Evolutionary conservation across 2,329 filamentous ascomycete genomes (phyloP).

Genomic region (Fusarium temperatum): DNA sequence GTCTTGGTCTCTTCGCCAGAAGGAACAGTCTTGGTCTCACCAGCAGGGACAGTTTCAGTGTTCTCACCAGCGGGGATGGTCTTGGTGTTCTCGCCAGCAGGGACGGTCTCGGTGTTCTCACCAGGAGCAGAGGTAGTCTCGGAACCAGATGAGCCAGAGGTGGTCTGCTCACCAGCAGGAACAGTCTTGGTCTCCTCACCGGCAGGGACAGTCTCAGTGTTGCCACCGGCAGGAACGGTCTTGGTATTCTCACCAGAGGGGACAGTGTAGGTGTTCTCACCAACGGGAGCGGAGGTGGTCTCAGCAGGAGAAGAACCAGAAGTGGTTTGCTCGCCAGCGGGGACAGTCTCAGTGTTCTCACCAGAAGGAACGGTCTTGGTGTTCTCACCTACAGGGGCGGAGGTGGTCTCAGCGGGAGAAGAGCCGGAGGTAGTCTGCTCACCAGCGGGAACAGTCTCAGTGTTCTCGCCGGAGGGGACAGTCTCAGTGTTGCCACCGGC

Average conservation of each 20-base stretch:
- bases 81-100: constrained; percentile 11
- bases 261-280: constrained; percentile 7
- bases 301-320: constrained; percentile 57
- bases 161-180: constrained; percentile 18
- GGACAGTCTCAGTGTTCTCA: constrained; percentile 13
- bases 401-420: constrained; percentile 59
- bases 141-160: background rate
- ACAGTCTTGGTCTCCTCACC: constrained; percentile 51
- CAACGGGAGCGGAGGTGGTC: constrained; percentile 47
- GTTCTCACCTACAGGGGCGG: constrained; percentile 21
- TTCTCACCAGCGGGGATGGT: constrained; percentile 4
- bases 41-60: constrained; percentile 14
- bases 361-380: constrained; percentile 19
- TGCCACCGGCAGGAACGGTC: constrained; percentile 13
- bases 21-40: constrained; percentile 17
- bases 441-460: constrained; percentile 12
- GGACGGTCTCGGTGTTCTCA: constrained; percentile 43
- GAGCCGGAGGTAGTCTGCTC: constrained; percentile 44
- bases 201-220: constrained; percentile 20
- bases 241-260: constrained; percentile 43
- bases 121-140: constrained; percentile 61
- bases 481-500: constrained; percentile 58
- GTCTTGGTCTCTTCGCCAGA: constrained; percentile 24
- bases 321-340: constrained; percentile 20
- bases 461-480: background rate